Percentiles rank a stretch among this genome's conserved stretches.
Evolutionary conservation across 345 rosid species (phyloP).

Genomic region (Eucalyptus cladocalyx): DNA sequence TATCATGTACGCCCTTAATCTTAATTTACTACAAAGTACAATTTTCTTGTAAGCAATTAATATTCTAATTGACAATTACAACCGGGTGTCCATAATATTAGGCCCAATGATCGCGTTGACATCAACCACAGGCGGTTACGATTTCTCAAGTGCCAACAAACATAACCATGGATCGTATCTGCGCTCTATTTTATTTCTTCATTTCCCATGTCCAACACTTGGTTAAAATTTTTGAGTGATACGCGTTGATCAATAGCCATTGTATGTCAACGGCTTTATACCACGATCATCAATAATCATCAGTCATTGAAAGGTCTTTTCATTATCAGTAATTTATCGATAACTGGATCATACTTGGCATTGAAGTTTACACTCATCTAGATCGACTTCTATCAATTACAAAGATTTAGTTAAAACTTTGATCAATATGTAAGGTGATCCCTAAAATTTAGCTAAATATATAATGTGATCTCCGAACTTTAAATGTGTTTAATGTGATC

Average conservation of each 20-base stretch:
- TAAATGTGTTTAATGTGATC: too few species aligned
- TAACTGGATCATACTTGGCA: neutral
- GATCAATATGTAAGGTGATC: rapidly evolving
- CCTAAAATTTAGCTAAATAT: too few species aligned
- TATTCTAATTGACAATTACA: neutral
- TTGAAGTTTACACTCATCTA: neutral
- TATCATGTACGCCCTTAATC: rapidly evolving
- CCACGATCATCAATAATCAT: neutral
- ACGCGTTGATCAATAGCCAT: neutral
- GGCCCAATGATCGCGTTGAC: neutral
- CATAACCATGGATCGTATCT: neutral
- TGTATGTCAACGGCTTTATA: neutral
- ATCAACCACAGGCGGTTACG: neutral
- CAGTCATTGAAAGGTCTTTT: neutral
- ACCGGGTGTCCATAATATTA: neutral
- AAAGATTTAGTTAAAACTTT: neutral
- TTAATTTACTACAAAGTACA: neutral
- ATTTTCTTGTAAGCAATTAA: neutral
- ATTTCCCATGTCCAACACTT: neutral
- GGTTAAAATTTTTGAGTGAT: neutral
- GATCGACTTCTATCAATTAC: rapidly evolving
- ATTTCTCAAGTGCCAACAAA: neutral
- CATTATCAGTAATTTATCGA: rapidly evolving
- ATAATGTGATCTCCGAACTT: rapidly evolving
- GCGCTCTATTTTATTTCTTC: neutral